Base-by-base conservation (phyloP, 441 rosid genomes). In the Eutrema salsugineum region DNA sequence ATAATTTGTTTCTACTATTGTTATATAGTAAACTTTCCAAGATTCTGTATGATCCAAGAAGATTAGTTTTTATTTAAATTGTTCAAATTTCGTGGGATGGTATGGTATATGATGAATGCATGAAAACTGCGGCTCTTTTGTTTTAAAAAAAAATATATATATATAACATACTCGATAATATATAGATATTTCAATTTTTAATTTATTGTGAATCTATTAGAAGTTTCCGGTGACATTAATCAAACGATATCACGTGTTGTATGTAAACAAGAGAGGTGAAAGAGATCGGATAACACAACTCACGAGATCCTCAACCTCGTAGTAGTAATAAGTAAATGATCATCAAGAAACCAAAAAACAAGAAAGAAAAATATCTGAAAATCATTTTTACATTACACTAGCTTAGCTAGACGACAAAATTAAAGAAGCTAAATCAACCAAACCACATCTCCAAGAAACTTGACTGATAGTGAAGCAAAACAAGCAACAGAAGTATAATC, bases 381-480 rank as follows among this genome's bases (percentile, higher is more conserved):
- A 36, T 3, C 5, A 20, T 11, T 28, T 15, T 19, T 39, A 49
- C 67, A 58, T 27, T 10, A 56, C 32, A 39, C 20, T 48, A 66
- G 20, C 58, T 42, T 42, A 54, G 60, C 42, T 24, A 24, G 50
- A 53, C 11, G 24, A 8, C 47, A 42, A 22, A 9, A 4, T n/a
- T n/a, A 55, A 55, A 17, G 16, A 40, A 3, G 16, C 9, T 6
- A 53, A 47, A 51, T 77, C 78, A 86, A 56, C 46, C 39, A 66
- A 84, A 79, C 97, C 96, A 88, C 68, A 81, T 77, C 15, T 85
- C 99, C 55, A 84, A 90, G 70, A 90, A 89, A 59, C 75, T 54
- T 14, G 97, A 87, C 70, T 84, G 99, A 60, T 73, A 91, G 63
- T 85, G 88, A 69, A 88, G 71, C 85, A 94, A 64, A 35, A 94